These are phyloP conservation scores for Acarospora socialis DNA, from an alignment of 2,329 filamentous ascomycete genomes.

Conservation along the genomic window DNA sequence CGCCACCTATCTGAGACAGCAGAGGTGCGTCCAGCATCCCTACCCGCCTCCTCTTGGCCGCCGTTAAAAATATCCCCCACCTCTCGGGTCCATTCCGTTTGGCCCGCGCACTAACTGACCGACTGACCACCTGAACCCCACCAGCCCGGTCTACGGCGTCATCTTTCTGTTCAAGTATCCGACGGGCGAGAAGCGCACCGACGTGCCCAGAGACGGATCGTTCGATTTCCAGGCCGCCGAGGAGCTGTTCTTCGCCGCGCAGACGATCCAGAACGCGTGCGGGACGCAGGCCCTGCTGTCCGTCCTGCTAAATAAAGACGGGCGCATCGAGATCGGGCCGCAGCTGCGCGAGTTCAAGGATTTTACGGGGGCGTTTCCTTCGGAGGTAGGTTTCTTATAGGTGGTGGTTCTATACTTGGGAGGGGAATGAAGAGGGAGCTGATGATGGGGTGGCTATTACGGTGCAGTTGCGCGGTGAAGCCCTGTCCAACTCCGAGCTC, in stretches of 20 bases:
- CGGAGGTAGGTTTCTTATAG: constrained; percentile 35
- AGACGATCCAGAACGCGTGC: constrained; percentile 98
- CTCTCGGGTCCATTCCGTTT: neutral
- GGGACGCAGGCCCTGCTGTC: constrained; percentile 90
- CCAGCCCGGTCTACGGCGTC: constrained; percentile 73
- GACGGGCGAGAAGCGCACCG: constrained; percentile 49
- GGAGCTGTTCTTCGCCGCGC: constrained; percentile 80
- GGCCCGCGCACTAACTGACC: neutral
- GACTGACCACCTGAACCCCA: constrained; percentile 5
- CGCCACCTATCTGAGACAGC: constrained; percentile 52
- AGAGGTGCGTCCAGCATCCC: constrained; percentile 27
- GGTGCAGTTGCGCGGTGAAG: constrained; percentile 48
- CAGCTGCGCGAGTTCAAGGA: constrained; percentile 67
- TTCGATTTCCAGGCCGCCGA: constrained; percentile 66
- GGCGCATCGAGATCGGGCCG: constrained; percentile 55
- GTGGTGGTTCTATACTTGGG: too few species aligned
- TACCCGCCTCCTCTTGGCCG: neutral
- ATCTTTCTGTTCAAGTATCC: constrained; percentile 99
- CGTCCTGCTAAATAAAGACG: constrained; percentile 74
- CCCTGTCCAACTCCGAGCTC: constrained; percentile 53
- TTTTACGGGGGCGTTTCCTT: constrained; percentile 71
- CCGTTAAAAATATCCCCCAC: constrained; percentile 6
- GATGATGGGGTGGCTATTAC: too few species aligned
- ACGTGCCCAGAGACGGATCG: constrained; percentile 61
- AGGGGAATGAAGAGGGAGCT: too few species aligned